These are phyloP conservation scores for Parastagonospora avenae DNA, from an alignment of 2,329 filamentous ascomycete species.

Conservation along the genomic window DNA sequence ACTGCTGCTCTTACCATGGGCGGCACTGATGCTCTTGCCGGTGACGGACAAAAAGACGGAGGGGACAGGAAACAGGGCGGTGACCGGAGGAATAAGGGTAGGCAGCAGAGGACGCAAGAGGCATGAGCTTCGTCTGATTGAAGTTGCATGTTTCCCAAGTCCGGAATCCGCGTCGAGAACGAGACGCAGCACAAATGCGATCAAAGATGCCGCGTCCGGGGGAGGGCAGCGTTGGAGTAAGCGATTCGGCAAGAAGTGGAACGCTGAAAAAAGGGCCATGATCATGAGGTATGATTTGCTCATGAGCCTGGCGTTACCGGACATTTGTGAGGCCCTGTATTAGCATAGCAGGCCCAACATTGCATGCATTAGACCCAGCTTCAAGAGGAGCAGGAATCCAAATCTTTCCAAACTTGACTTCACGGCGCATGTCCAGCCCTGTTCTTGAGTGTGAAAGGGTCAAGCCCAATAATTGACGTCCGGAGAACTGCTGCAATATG, in stretches of 20 bases:
- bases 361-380: conserved; percentile 16
- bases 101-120: conserved; percentile 40
- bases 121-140: conserved; percentile 31
- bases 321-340: conserved; percentile 11
- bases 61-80: conserved; percentile 37
- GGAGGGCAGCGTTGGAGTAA: too few species aligned
- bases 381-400: conserved; percentile 16
- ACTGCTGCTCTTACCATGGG: conserved; percentile 61
- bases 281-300: neutral
- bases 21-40: conserved; percentile 44
- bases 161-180: conserved; percentile 23
- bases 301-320: neutral
- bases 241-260: neutral
- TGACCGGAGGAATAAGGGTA: conserved; percentile 38
- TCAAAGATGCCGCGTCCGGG: too few species aligned
- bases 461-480: neutral
- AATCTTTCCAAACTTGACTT: conserved; percentile 9
- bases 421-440: neutral
- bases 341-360: conserved; percentile 14
- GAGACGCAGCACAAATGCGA: neutral
- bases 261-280: neutral
- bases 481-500: neutral
- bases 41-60: conserved; percentile 41
- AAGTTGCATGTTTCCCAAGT: conserved; percentile 13
- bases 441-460: neutral